Conservation (phyloP, 768 basidiomycete genomes). For the Tulasnella calospora region DNA sequence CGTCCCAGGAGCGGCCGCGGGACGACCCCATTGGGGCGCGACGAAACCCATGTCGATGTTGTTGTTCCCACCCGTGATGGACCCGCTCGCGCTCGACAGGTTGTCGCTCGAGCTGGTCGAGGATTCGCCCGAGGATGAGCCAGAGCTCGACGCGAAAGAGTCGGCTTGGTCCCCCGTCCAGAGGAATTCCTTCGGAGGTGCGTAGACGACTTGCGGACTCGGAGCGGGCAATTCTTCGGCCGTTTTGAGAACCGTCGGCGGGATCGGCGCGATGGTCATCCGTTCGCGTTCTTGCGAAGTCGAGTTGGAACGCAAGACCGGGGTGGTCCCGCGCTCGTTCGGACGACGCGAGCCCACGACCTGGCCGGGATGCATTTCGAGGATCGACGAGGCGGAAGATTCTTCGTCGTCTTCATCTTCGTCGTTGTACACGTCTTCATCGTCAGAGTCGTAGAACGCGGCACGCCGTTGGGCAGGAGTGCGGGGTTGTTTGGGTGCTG, state of each 20-base stretch:
- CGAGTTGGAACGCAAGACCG: slow-evolving; percentile 10
- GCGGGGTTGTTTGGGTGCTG: background rate
- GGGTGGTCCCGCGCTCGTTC: slow-evolving; percentile 15
- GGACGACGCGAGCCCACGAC: slow-evolving; percentile 28
- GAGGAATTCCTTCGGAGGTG: slow-evolving; percentile 29
- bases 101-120: slow-evolving; percentile 13
- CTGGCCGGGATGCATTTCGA: slow-evolving; percentile 50
- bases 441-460: slow-evolving; percentile 20
- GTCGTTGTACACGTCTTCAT: slow-evolving; percentile 29
- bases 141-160: background rate
- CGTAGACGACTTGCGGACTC: slow-evolving; percentile 30
- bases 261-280: slow-evolving; percentile 66
- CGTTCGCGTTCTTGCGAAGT: slow-evolving; percentile 42
- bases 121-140: slow-evolving; percentile 4
- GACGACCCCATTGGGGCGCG: slow-evolving; percentile 19
- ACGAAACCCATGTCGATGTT: slow-evolving; percentile 16
- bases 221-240: slow-evolving; percentile 31
- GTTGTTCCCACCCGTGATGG: background rate
- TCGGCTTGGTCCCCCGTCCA: slow-evolving; percentile 18
- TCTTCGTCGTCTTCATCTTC: slow-evolving; percentile 39
- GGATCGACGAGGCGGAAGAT: slow-evolving; percentile 40
- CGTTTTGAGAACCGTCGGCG: slow-evolving; percentile 84
- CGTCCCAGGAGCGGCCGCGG: background rate
- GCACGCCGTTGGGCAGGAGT: slow-evolving; percentile 25
- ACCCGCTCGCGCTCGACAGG: background rate